These are phyloP conservation scores for Aspergillus biplanus DNA, from an alignment of 495 filamentous ascomycete species.

Conservation along the genomic window DNA sequence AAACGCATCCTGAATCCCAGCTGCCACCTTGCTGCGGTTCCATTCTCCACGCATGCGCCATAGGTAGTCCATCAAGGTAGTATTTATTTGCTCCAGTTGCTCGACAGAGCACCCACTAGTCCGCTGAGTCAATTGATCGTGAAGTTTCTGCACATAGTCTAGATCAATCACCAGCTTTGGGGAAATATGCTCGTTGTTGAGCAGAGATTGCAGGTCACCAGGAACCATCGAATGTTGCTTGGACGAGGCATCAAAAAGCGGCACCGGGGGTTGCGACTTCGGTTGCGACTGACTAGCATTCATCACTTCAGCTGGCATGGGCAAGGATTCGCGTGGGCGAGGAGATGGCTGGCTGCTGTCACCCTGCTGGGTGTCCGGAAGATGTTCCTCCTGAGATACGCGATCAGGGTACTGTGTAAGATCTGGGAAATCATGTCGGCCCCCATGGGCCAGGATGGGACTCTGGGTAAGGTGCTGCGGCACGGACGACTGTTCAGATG, in stretches of 20 bases:
- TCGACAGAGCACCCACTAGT: slow-evolving; percentile 85
- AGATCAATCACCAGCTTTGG: slow-evolving; percentile 61
- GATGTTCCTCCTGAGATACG: slow-evolving; percentile 48
- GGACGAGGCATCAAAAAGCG: slow-evolving; percentile 46
- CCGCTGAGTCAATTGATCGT: slow-evolving; percentile 59
- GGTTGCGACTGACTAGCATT: slow-evolving; percentile 46
- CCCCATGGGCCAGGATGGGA: slow-evolving; percentile 38
- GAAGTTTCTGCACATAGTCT: slow-evolving; percentile 55
- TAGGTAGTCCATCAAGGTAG: slow-evolving; percentile 85
- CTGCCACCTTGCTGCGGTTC: slow-evolving; percentile 74
- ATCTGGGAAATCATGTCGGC: slow-evolving; percentile 40
- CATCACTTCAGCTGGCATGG: slow-evolving; percentile 26
- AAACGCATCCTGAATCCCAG: slow-evolving; percentile 65
- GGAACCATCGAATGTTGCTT: slow-evolving; percentile 33
- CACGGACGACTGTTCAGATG: slow-evolving; percentile 49
- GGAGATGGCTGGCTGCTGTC: slow-evolving; percentile 47
- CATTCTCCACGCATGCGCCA: slow-evolving; percentile 79
- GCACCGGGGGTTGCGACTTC: slow-evolving; percentile 50
- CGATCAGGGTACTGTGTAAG: slow-evolving; percentile 47
- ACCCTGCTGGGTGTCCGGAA: slow-evolving; percentile 50
- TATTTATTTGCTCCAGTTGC: slow-evolving; percentile 91
- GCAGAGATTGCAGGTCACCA: slow-evolving; percentile 43
- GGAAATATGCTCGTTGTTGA: slow-evolving; percentile 51
- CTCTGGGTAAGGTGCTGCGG: slow-evolving; percentile 64
- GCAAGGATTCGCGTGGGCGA: slow-evolving; percentile 26